Conservation (phyloP, 768 basidiomycete genomes). For the Phylloporus sp. region DNA sequence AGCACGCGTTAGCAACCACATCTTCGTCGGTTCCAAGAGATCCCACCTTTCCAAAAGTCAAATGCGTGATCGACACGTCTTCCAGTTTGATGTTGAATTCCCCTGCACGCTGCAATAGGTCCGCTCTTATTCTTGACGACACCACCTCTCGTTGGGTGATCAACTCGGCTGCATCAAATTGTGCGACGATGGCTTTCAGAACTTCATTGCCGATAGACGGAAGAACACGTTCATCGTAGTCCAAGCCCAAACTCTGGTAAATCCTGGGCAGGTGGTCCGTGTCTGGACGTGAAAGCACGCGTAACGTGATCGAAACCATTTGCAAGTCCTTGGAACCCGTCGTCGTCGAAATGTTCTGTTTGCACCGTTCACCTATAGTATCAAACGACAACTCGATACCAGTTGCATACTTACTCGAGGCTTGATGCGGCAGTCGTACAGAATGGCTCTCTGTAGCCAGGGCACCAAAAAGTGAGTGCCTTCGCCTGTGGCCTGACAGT, state of each 20-base stretch:
- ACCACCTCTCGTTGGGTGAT: slow-evolving; percentile 98
- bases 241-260: slow-evolving; percentile 90
- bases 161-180: slow-evolving; percentile 94
- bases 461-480: slow-evolving; percentile 96
- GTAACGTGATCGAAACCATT: slow-evolving; percentile 95
- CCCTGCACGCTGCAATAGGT: slow-evolving; percentile 86
- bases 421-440: slow-evolving; percentile 97
- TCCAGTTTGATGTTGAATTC: slow-evolving; percentile 96
- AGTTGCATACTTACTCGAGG: slow-evolving; percentile 62
- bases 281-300: slow-evolving; percentile 93
- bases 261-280: slow-evolving; percentile 83
- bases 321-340: slow-evolving; percentile 98
- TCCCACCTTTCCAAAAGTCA: slow-evolving; percentile 80
- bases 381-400: slow-evolving; percentile 1
- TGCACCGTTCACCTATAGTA: neutral
- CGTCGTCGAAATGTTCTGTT: slow-evolving; percentile 94
- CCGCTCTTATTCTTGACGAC: slow-evolving; percentile 86
- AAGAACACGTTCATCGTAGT: slow-evolving; percentile 96
- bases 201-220: slow-evolving; percentile 99
- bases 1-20: slow-evolving; percentile 4
- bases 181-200: slow-evolving; percentile 94
- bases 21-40: neutral
- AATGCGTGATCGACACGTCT: slow-evolving; percentile 93
- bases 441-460: slow-evolving; percentile 92
- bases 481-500: slow-evolving; percentile 73